A percentile compares a stretch with the other conserved stretches of the same genome.
Evolutionary conservation across 176 grass and related monocot species (phyloP).

Genomic region (Stipa capillata): DNA sequence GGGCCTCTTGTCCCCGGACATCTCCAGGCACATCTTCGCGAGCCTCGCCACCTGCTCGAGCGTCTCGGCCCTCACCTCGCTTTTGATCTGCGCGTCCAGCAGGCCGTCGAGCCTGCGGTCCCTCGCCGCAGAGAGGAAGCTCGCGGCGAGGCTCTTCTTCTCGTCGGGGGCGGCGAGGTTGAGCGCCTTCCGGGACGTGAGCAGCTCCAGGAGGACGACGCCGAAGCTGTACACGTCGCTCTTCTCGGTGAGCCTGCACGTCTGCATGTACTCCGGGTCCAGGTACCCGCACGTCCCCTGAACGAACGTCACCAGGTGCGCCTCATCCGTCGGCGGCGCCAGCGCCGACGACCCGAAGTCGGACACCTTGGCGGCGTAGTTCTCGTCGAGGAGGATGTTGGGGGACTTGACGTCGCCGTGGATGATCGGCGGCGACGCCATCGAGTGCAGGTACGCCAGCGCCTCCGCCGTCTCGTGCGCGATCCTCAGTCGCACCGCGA

Average conservation of each 20-base stretch:
- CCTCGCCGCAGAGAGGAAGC: conserved; percentile 5
- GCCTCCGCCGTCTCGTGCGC: conserved; percentile 30
- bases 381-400: conserved; percentile 32
- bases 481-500: conserved; percentile 5
- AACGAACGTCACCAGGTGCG: conserved; percentile 25
- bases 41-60: neutral
- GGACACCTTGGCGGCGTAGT: conserved; percentile 25
- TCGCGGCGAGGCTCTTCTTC: conserved; percentile 7
- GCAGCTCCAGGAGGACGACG: conserved; percentile 50
- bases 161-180: neutral
- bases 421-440: conserved; percentile 33
- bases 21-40: conserved; percentile 27
- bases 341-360: conserved; percentile 33
- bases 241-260: conserved; percentile 70
- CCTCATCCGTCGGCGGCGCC: neutral
- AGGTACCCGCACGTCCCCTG: conserved; percentile 42
- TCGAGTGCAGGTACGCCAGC: conserved; percentile 36
- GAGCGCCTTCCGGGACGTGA: conserved; percentile 25
- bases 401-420: conserved; percentile 42
- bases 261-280: conserved; percentile 33
- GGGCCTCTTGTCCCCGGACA: conserved; percentile 20
- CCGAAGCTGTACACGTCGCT: conserved; percentile 98
- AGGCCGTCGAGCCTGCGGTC: conserved; percentile 3
- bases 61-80: neutral
- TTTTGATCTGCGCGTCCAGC: conserved; percentile 3